These are phyloP conservation scores for Globisporangium echinulatum DNA, from an alignment of 352 stramenopile genomes.

Conservation along the genomic window DNA sequence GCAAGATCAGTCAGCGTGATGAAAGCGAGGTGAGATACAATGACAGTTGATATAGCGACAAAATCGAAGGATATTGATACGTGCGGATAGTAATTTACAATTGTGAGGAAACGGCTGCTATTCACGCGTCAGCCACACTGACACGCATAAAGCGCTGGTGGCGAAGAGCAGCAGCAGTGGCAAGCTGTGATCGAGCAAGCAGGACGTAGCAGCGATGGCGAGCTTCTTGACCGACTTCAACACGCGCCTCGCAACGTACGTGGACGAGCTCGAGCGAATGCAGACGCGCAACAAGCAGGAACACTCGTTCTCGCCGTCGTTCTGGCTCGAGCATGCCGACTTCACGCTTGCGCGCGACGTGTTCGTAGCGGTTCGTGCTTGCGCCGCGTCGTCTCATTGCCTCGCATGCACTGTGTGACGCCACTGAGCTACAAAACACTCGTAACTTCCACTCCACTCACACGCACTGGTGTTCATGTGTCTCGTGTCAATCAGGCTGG, in stretches of 20 bases:
- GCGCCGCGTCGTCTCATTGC: too few species aligned
- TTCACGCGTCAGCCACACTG: not conserved
- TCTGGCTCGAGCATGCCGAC: slow-evolving; percentile 73
- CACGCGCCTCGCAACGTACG: slow-evolving; percentile 36
- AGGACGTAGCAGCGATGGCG: slow-evolving; percentile 23
- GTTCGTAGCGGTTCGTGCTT: slow-evolving; percentile 53
- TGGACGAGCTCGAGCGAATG: slow-evolving; percentile 56
- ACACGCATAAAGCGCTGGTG: slow-evolving; percentile 10
- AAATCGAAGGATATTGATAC: not conserved
- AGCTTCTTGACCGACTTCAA: slow-evolving; percentile 54
- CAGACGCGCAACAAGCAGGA: slow-evolving; percentile 47
- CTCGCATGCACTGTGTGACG: not conserved
- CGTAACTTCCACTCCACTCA: too few species aligned
- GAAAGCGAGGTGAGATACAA: too few species aligned
- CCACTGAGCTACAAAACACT: too few species aligned
- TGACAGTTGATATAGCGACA: not conserved
- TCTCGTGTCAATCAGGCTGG: slow-evolving; percentile 26
- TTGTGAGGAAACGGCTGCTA: not conserved
- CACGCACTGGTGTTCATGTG: too few species aligned
- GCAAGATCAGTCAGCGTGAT: too few species aligned
- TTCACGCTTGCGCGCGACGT: slow-evolving; percentile 78
- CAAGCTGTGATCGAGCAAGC: not conserved
- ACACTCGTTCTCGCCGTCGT: slow-evolving; percentile 57
- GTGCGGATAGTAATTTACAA: not conserved
- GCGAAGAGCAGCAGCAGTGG: not conserved